phyloP scores from a whole-genome alignment of 1,139 yeast species.

The Taphrina confusa region DNA sequence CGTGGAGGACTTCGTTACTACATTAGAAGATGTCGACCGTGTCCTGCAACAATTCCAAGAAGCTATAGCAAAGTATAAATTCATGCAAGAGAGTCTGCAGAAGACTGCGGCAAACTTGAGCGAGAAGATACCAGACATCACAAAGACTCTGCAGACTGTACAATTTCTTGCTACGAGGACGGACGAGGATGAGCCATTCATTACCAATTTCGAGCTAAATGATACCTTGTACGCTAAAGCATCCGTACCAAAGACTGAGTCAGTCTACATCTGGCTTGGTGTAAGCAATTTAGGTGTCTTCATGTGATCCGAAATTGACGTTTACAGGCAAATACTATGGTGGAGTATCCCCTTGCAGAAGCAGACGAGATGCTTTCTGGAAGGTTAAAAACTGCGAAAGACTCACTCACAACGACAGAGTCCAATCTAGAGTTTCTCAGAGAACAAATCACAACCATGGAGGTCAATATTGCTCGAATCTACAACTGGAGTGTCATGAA shows the following conservation, averaged over 20 bases:
- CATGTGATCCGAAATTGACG: neutral
- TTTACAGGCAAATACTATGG: conserved; percentile 79
- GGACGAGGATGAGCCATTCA: conserved; percentile 39
- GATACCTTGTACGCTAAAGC: conserved; percentile 91
- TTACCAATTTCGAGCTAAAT: conserved; percentile 80
- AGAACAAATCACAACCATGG: conserved; percentile 95
- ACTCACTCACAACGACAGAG: conserved; percentile 61
- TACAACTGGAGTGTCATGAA: conserved; percentile 84
- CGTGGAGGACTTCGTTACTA: conserved; percentile 70
- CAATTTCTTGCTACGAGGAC: conserved; percentile 57
- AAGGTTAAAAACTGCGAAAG: conserved; percentile 64
- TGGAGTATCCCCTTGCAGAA: conserved; percentile 87
- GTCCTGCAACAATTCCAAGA: conserved; percentile 74
- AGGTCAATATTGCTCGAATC: conserved; percentile 88
- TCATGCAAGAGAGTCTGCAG: conserved; percentile 72
- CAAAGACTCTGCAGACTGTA: conserved; percentile 76
- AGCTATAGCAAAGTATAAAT: conserved; percentile 60
- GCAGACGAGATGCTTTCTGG: conserved; percentile 69
- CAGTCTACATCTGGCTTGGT: conserved; percentile 89
- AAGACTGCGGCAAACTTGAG: conserved; percentile 67
- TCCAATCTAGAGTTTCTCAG: conserved; percentile 87
- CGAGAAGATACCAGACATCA: conserved; percentile 83
- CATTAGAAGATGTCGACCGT: conserved; percentile 69
- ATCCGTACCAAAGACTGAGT: conserved; percentile 59
- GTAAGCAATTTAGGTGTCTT: conserved; percentile 37